phyloP scores from a whole-genome alignment of 2,329 filamentous ascomycete genomes.

The Xylaria sp. region DNA sequence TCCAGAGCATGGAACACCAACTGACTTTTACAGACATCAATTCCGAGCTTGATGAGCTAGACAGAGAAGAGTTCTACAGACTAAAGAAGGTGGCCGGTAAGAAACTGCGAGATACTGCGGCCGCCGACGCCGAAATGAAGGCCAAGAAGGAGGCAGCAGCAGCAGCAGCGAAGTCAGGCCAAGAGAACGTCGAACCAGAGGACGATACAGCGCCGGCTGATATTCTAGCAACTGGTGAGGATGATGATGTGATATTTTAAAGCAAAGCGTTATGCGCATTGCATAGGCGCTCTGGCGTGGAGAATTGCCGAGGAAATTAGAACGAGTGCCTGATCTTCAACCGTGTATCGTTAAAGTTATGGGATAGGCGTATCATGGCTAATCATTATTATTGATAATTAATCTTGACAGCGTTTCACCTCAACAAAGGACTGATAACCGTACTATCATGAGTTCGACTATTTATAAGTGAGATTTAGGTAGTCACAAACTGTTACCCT shows the following conservation, averaged over 20 bases:
- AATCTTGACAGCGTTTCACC: conserved; percentile 10
- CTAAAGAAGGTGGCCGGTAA: conserved; percentile 94
- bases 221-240: conserved; percentile 78
- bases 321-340: not conserved
- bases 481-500: not conserved
- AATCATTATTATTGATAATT: conserved; percentile 30
- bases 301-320: conserved; percentile 2
- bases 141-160: conserved; percentile 70
- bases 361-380: conserved; percentile 34
- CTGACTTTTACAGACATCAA: conserved; percentile 78
- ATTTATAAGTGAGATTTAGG: not conserved
- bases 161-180: conserved; percentile 49
- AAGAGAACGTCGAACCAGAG: conserved; percentile 53
- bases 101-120: conserved; percentile 81
- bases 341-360: conserved; percentile 35
- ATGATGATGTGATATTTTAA: conserved; percentile 88
- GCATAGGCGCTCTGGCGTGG: not conserved
- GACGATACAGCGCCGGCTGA: conserved; percentile 65
- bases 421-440: not conserved
- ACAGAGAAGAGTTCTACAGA: conserved; percentile 97
- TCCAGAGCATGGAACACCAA: not conserved
- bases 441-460: not conserved
- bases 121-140: conserved; percentile 79
- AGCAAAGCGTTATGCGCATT: not conserved
- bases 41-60: conserved; percentile 95